phyloP scores from a whole-genome alignment of 2,329 filamentous ascomycete species.

The Trichoderma hamatum region DNA sequence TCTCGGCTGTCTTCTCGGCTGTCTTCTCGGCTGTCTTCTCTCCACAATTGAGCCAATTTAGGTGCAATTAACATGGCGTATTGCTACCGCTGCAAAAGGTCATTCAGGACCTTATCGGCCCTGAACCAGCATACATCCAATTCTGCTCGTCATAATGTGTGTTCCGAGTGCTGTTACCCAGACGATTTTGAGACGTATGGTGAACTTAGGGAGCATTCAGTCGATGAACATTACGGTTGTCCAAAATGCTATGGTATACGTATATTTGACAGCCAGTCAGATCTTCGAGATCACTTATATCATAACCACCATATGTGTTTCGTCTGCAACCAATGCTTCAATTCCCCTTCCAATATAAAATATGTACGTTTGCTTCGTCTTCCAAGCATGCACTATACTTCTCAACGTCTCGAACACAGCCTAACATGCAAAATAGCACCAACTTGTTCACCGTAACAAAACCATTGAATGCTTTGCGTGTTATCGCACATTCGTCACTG shows the following conservation, averaged over 20 bases:
- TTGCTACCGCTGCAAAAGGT: conserved; percentile 22
- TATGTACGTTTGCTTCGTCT: conserved; percentile 22
- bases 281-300: too few relatives aligned
- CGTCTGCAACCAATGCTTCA: conserved; percentile 23
- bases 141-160: conserved; percentile 23
- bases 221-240: conserved; percentile 22
- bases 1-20: too few relatives aligned
- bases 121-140: conserved; percentile 19
- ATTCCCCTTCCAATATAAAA: conserved; percentile 26
- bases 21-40: too few relatives aligned
- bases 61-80: background rate
- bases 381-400: background rate
- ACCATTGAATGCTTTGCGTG: conserved; percentile 31
- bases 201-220: conserved; percentile 24
- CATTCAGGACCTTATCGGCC: conserved; percentile 9
- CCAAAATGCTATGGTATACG: conserved; percentile 14
- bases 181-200: conserved; percentile 15
- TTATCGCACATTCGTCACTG: conserved; percentile 24
- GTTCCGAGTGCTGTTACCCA: conserved; percentile 1
- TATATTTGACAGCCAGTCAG: conserved; percentile 12
- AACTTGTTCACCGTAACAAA: conserved; percentile 27
- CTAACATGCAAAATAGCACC: conserved; percentile 29
- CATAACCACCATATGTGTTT: conserved; percentile 29
- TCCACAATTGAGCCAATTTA: too few relatives aligned
- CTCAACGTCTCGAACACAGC: background rate